Conservation (phyloP, 2,329 filamentous ascomycete genomes). For the Aspergillus proliferans region DNA sequence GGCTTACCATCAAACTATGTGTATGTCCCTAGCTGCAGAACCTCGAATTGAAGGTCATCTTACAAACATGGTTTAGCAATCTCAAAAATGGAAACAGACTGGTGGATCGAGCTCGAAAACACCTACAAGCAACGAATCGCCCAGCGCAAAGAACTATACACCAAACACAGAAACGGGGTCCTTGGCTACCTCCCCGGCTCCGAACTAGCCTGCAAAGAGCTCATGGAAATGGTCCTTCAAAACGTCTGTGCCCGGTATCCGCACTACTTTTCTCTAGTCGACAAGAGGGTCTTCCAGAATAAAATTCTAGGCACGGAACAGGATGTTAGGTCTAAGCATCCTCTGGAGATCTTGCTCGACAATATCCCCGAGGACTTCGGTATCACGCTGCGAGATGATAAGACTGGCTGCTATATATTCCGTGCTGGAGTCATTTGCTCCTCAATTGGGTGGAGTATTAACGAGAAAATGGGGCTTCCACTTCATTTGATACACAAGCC, state of each 20-base stretch:
- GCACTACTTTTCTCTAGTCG: constrained; percentile 58
- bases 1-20: constrained; percentile 87
- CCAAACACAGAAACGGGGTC: constrained; percentile 57
- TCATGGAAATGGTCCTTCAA: constrained; percentile 80
- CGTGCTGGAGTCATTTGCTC: constrained; percentile 74
- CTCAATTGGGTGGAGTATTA: constrained; percentile 71
- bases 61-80: constrained; percentile 50
- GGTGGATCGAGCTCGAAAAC: constrained; percentile 82
- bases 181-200: constrained; percentile 66
- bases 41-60: neutral
- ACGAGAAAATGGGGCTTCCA: constrained; percentile 64
- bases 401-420: constrained; percentile 66
- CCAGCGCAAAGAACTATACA: constrained; percentile 61
- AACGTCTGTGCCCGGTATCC: constrained; percentile 76
- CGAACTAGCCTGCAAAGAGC: constrained; percentile 72
- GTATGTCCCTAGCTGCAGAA: constrained; percentile 45
- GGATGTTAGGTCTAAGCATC: constrained; percentile 55
- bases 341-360: constrained; percentile 64
- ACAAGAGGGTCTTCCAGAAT: constrained; percentile 60
- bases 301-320: constrained; percentile 58
- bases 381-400: constrained; percentile 64
- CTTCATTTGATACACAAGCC: constrained; percentile 65
- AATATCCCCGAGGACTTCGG: constrained; percentile 82
- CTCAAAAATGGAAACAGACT: constrained; percentile 71
- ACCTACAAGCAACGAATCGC: constrained; percentile 63